phyloP scores from a whole-genome alignment of 2,329 filamentous ascomycete species.

The Fusarium sp. region DNA sequence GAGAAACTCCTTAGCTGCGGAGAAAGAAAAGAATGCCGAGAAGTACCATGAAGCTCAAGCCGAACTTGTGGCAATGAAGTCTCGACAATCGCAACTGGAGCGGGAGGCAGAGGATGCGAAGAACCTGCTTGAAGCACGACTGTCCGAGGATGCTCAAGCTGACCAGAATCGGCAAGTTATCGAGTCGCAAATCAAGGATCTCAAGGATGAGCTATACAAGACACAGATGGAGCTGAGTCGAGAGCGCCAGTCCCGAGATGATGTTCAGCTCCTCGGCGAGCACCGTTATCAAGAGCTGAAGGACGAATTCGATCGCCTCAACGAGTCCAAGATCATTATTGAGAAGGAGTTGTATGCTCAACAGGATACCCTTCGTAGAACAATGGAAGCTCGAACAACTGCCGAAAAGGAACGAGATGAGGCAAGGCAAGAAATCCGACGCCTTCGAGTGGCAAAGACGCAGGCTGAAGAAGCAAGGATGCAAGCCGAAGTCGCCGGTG shows the following conservation, averaged over 20 bases:
- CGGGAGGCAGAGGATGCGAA: constrained; percentile 92
- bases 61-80: constrained; percentile 86
- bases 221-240: constrained; percentile 90
- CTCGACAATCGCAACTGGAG: constrained; percentile 85
- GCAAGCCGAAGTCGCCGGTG: constrained; percentile 83
- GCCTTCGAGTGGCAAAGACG: constrained; percentile 84
- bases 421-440: constrained; percentile 86
- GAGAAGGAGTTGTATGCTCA: constrained; percentile 98
- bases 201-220: constrained; percentile 87
- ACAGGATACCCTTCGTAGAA: constrained; percentile 88
- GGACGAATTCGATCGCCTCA: constrained; percentile 86
- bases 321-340: constrained; percentile 95
- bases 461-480: constrained; percentile 88
- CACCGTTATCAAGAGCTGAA: constrained; percentile 87
- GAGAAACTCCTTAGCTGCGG: constrained; percentile 75
- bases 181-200: constrained; percentile 86
- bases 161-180: constrained; percentile 84
- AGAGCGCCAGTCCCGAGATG: constrained; percentile 92
- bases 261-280: constrained; percentile 90
- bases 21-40: constrained; percentile 82
- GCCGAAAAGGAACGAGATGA: constrained; percentile 92
- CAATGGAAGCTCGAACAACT: constrained; percentile 81
- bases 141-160: constrained; percentile 90
- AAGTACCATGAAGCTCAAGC: constrained; percentile 88
- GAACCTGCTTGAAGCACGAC: constrained; percentile 84